Base-by-base conservation (phyloP, 768 basidiomycete species). In the Hortiboletus campestris region DNA sequence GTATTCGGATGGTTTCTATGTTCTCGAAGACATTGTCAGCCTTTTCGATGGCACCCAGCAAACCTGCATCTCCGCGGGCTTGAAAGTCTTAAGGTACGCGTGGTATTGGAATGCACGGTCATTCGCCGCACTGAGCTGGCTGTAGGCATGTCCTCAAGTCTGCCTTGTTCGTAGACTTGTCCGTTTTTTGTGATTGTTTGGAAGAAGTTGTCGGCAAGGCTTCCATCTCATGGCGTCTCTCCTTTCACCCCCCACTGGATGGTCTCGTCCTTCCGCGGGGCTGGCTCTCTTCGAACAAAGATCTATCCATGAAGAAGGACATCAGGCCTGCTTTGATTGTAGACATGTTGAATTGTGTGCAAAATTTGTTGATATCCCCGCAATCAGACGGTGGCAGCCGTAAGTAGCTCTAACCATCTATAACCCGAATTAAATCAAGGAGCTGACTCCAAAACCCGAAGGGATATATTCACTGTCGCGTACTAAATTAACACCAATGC, bases 261-360 rank as follows among this genome's bases (percentile, higher is more conserved):
- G 71, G 74, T 16, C 59, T 83, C 22, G 77, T 78, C 6, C 72
- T 87, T 34, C 85, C 85, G 0, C 76, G 76, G 2, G 78, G 75
- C 49, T 87, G 84, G 84, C 61, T 84, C 19, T 34, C 71, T 16
- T 17, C 39, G 22, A 42, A 62, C 42, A 55, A 56, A 13, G 60
- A 55, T 53, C 59, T 63, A 49, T 66, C 28, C 9, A 16, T 1
- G 0, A 45, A 59, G 39, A 63, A 62, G 56, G 54, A 57, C 5
- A 34, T 56, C 39, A 19, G 7, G n/a, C 36, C 53, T 39, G n/a
- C 34, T 16, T 16, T 61, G 13, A 16, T 64, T 3, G 0, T 41
- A 5, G 16, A 46, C 0, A 53, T 74, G 3, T 53, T 67, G 13
- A 35, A 48, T 3, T 49, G 25, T 17, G 54, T 76, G 36, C 58